These are phyloP conservation scores for Myrmaecium sp. DNA, from an alignment of 2,329 filamentous ascomycete species.

Conservation along the genomic window DNA sequence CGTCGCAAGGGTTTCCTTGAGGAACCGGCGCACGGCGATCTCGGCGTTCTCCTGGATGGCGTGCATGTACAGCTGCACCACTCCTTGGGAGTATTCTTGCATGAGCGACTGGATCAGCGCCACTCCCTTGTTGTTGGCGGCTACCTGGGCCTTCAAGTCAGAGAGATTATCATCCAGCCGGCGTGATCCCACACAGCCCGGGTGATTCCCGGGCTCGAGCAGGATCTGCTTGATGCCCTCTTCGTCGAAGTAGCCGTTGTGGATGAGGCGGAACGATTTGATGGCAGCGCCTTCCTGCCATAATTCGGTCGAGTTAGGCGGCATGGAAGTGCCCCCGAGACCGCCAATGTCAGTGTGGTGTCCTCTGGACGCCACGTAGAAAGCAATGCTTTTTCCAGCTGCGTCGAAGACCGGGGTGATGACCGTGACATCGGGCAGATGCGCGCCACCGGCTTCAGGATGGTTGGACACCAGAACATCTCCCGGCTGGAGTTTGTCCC, in stretches of 20 bases:
- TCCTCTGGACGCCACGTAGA: constrained; percentile 13
- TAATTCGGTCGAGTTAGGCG: constrained; percentile 28
- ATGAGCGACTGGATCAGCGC: constrained; percentile 19
- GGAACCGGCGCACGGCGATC: constrained; percentile 14
- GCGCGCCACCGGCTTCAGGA: constrained; percentile 12
- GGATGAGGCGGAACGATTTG: constrained; percentile 22
- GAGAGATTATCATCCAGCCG: constrained; percentile 18
- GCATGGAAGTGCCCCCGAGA: constrained; percentile 14
- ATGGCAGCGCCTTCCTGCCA: constrained; percentile 32
- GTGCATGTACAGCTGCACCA: constrained; percentile 25
- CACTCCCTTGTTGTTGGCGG: constrained; percentile 18
- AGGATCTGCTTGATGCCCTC: constrained; percentile 12
- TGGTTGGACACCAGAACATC: constrained; percentile 15
- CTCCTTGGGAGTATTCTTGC: constrained; percentile 15
- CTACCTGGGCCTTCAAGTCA: constrained; percentile 19
- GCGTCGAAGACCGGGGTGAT: constrained; percentile 13
- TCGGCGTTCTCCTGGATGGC: constrained; percentile 21
- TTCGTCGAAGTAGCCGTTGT: constrained; percentile 20
- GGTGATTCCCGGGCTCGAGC: constrained; percentile 11
- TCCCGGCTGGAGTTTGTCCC: constrained; percentile 9
- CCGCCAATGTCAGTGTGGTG: constrained; percentile 16
- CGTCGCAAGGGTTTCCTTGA: constrained; percentile 8
- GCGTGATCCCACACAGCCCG: constrained; percentile 15
- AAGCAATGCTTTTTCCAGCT: constrained; percentile 9
- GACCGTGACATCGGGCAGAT: constrained; percentile 14